These are phyloP conservation scores for Fusarium guadeloupense DNA, from an alignment of 2,329 filamentous ascomycete genomes.

Conservation along the genomic window DNA sequence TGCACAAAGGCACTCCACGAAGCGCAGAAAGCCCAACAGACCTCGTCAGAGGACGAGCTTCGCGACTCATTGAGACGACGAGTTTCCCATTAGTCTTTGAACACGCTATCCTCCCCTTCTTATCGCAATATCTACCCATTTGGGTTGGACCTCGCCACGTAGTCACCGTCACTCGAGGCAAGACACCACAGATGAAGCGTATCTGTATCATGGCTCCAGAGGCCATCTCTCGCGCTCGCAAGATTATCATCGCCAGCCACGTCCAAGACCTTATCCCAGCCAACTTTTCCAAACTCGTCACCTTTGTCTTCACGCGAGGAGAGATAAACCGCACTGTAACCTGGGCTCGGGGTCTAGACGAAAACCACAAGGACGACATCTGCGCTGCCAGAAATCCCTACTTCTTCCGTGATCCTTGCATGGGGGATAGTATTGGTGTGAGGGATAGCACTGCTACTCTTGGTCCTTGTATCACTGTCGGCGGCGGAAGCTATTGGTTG, in stretches of 20 bases:
- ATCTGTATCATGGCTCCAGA: slow-evolving; percentile 54
- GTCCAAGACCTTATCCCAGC: slow-evolving; percentile 54
- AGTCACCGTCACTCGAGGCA: slow-evolving; percentile 52
- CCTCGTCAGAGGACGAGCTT: slow-evolving; percentile 39
- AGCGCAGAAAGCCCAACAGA: slow-evolving; percentile 48
- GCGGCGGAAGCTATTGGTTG: slow-evolving; percentile 53
- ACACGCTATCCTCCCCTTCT: slow-evolving; percentile 55
- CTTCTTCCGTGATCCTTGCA: slow-evolving; percentile 53
- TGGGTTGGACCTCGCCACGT: slow-evolving; percentile 54
- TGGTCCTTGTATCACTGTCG: slow-evolving; percentile 52
- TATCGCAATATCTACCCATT: slow-evolving; percentile 53
- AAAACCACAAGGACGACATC: slow-evolving; percentile 52
- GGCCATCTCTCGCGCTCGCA: slow-evolving; percentile 48
- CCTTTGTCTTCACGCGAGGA: slow-evolving; percentile 53
- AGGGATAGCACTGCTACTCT: slow-evolving; percentile 53
- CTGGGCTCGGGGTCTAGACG: slow-evolving; percentile 53
- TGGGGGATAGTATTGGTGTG: slow-evolving; percentile 58
- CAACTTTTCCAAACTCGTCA: slow-evolving; percentile 42
- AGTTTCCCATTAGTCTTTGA: slow-evolving; percentile 56
- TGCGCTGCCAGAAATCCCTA: slow-evolving; percentile 55
- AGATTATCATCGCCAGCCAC: slow-evolving; percentile 52
- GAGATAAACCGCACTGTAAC: slow-evolving; percentile 48
- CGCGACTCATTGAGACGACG: slow-evolving; percentile 46
- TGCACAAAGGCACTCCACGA: slow-evolving; percentile 38
- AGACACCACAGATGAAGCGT: slow-evolving; percentile 47